Conservation (phyloP, 2,329 filamentous ascomycete species). For the Penicillium carneum region DNA sequence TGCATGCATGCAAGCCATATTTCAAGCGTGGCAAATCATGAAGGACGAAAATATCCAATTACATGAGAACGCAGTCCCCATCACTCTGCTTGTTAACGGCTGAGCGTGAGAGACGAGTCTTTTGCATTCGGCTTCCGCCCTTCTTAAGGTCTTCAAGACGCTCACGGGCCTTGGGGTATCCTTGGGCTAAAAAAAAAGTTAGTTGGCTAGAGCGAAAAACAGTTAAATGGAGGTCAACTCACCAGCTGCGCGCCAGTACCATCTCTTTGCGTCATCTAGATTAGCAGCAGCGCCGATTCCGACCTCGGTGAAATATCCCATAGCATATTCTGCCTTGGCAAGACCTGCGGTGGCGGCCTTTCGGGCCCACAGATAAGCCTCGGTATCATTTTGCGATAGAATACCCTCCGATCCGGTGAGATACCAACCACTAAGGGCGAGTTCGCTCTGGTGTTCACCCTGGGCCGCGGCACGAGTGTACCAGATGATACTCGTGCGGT, state of each 20-base stretch:
- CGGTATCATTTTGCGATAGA: conserved; percentile 88
- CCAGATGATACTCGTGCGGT: conserved; percentile 86
- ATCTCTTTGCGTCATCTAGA: conserved; percentile 92
- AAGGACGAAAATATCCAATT: conserved; percentile 36
- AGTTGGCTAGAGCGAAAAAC: conserved; percentile 9
- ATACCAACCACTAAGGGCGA: conserved; percentile 89
- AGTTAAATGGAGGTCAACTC: conserved; percentile 55
- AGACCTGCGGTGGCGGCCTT: conserved; percentile 89
- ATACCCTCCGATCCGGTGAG: conserved; percentile 88
- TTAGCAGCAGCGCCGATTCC: conserved; percentile 88
- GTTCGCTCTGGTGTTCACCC: conserved; percentile 90
- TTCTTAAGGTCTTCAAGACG: conserved; percentile 90
- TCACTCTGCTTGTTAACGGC: conserved; percentile 86
- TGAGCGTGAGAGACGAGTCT: conserved; percentile 79
- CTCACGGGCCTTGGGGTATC: conserved; percentile 91
- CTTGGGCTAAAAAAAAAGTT: conserved; percentile 70
- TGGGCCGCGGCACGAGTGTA: conserved; percentile 90
- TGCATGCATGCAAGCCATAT: conserved; percentile 18
- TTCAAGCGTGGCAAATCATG: neutral
- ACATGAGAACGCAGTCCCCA: conserved; percentile 73
- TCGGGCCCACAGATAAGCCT: conserved; percentile 95
- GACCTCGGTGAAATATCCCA: conserved; percentile 96
- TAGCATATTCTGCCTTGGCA: conserved; percentile 94
- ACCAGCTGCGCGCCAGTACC: conserved; percentile 98
- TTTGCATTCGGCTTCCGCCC: conserved; percentile 74